Evolutionary conservation across 768 basidiomycete species (phyloP).

Genomic region (Tricholoma sp.): DNA sequence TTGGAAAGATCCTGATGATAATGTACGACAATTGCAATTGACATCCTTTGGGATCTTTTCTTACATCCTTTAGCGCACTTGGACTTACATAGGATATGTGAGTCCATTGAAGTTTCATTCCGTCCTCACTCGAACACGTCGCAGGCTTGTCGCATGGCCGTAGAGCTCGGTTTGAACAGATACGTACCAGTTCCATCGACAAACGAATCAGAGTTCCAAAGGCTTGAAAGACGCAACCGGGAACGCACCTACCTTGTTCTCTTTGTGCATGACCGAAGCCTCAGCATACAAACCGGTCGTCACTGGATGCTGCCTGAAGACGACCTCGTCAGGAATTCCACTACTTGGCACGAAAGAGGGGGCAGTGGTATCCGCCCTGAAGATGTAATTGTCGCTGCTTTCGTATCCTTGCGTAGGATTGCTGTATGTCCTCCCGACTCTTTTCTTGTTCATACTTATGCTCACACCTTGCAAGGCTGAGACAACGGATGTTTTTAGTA

Average conservation of each 20-base stretch:
- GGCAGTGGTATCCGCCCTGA: constrained; percentile 58
- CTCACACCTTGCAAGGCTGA: constrained; percentile 47
- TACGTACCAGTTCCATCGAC: constrained; percentile 49
- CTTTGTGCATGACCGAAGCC: constrained; percentile 81
- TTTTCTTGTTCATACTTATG: neutral
- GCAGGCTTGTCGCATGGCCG: constrained; percentile 83
- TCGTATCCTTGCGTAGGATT: constrained; percentile 72
- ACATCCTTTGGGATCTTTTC: constrained; percentile 12
- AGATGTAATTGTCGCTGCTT: constrained; percentile 76
- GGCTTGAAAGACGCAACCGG: constrained; percentile 73
- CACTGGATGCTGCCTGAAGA: constrained; percentile 90
- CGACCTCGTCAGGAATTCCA: constrained; percentile 66
- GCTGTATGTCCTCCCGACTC: constrained; percentile 45
- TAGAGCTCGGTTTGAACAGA: constrained; percentile 77
- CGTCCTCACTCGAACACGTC: neutral
- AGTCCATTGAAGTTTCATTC: constrained; percentile 19
- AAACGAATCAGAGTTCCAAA: constrained; percentile 60
- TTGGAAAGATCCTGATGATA: constrained; percentile 87
- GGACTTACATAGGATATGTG: constrained; percentile 86
- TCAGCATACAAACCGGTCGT: constrained; percentile 81
- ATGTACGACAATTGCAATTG: constrained; percentile 36
- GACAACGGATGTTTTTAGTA: constrained; percentile 68
- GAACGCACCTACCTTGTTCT: constrained; percentile 84
- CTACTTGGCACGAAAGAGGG: constrained; percentile 65
- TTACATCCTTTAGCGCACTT: constrained; percentile 53